These are phyloP conservation scores for Suhomyces terraborum DNA, from an alignment of 1,139 yeast genomes.

Conservation along the genomic window DNA sequence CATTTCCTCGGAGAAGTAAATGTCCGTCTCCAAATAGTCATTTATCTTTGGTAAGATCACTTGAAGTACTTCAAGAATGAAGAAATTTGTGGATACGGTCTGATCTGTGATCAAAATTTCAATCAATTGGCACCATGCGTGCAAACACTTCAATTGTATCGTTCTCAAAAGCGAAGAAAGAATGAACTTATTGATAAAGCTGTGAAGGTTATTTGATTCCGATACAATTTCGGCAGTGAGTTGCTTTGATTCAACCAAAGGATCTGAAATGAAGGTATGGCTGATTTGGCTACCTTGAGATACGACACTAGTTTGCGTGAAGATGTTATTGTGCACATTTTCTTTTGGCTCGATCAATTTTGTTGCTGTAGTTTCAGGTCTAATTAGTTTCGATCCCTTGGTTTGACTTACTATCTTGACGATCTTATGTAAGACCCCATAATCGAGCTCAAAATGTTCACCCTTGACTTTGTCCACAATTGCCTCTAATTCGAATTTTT, in stretches of 20 bases:
- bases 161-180: slow-evolving; percentile 49
- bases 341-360: background rate
- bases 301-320: slow-evolving; percentile 4
- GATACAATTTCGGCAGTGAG: slow-evolving; percentile 22
- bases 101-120: slow-evolving; percentile 69
- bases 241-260: background rate
- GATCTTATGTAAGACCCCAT: slow-evolving; percentile 26
- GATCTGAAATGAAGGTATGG: slow-evolving; percentile 3
- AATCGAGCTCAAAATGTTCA: slow-evolving; percentile 23
- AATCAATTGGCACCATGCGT: slow-evolving; percentile 81
- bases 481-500: slow-evolving; percentile 31
- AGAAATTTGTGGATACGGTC: slow-evolving; percentile 37
- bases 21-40: slow-evolving; percentile 69
- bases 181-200: slow-evolving; percentile 45
- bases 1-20: slow-evolving; percentile 70
- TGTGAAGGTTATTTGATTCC: slow-evolving; percentile 32
- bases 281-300: slow-evolving; percentile 1
- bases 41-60: slow-evolving; percentile 73
- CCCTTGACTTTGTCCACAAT: slow-evolving; percentile 30
- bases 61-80: slow-evolving; percentile 77
- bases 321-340: background rate
- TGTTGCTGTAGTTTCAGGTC: background rate
- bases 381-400: slow-evolving; percentile 23
- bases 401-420: slow-evolving; percentile 29
- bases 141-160: slow-evolving; percentile 62